Conservation (phyloP, 306 rosid genomes). For the Fragaria iinumae region DNA sequence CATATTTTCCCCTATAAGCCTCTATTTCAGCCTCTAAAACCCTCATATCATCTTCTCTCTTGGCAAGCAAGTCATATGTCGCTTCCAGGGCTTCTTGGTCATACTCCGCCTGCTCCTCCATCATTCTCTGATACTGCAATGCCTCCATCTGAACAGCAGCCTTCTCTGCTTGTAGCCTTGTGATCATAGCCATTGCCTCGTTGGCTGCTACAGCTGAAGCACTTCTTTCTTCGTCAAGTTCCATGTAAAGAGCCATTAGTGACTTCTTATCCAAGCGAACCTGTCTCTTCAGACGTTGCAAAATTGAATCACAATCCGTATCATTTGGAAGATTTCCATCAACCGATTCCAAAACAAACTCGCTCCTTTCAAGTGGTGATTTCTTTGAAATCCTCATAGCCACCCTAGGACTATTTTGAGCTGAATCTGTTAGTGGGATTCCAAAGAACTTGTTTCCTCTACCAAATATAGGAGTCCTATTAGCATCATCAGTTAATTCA, state of each 20-base stretch:
- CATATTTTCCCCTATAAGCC: slow-evolving; percentile 58
- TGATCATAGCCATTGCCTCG: slow-evolving; percentile 99
- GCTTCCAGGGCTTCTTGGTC: slow-evolving; percentile 86
- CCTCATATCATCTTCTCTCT: slow-evolving; percentile 69
- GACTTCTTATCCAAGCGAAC: slow-evolving; percentile 81
- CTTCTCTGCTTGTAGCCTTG: slow-evolving; percentile 85
- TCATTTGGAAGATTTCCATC: slow-evolving; percentile 41
- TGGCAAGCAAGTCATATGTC: slow-evolving; percentile 58
- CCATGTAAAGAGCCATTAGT: slow-evolving; percentile 81
- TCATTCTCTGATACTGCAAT: slow-evolving; percentile 91
- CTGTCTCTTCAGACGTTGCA: slow-evolving; percentile 52
- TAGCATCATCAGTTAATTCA: slow-evolving; percentile 43
- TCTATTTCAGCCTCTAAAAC: slow-evolving; percentile 59
- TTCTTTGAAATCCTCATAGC: slow-evolving; percentile 47
- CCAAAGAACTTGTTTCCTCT: slow-evolving; percentile 75
- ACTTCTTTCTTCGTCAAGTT: slow-evolving; percentile 91
- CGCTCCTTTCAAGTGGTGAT: slow-evolving; percentile 55
- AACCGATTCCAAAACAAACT: slow-evolving; percentile 38
- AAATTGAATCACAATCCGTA: slow-evolving; percentile 44
- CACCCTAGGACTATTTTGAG: slow-evolving; percentile 61
- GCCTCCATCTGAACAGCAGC: slow-evolving; percentile 98
- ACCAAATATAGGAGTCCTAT: slow-evolving; percentile 46
- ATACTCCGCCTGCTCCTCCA: slow-evolving; percentile 96
- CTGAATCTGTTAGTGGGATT: slow-evolving; percentile 68
- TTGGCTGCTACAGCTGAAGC: slow-evolving; percentile 93